A percentile compares a stretch with the other conserved stretches of the same genome.
Evolutionary conservation across 305 asterid genomes (phyloP).

Genomic region (Andrographis paniculata): DNA sequence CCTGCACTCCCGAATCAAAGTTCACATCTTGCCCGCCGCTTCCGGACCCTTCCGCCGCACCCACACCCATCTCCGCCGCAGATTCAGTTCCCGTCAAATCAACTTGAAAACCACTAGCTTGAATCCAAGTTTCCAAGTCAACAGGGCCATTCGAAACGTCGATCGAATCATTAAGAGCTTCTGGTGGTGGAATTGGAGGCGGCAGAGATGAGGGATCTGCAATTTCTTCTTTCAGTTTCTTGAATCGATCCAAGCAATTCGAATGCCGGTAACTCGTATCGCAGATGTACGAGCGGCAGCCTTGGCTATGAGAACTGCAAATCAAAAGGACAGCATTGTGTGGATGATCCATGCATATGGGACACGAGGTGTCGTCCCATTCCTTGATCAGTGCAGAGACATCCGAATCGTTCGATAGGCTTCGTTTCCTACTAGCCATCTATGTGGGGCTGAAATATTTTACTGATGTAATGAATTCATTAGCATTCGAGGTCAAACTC

Average conservation of each 20-base stretch:
- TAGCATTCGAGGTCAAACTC: slow-evolving; percentile 21
- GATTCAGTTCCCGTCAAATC: slow-evolving; percentile 14
- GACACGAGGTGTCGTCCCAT: slow-evolving; percentile 89
- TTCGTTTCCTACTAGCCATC: slow-evolving; percentile 97
- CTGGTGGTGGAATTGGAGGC: slow-evolving; percentile 26
- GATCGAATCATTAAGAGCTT: slow-evolving; percentile 25
- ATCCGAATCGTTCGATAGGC: slow-evolving; percentile 64
- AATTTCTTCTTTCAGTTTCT: slow-evolving; percentile 54
- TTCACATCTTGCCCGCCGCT: slow-evolving; percentile 15
- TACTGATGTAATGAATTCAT: slow-evolving; percentile 42
- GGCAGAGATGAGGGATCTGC: slow-evolving; percentile 28
- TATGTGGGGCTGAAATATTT: slow-evolving; percentile 57
- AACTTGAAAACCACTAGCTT: slow-evolving; percentile 16
- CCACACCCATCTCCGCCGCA: slow-evolving; percentile 10
- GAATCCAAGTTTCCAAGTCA: slow-evolving; percentile 21
- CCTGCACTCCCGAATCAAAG: slow-evolving; percentile 21
- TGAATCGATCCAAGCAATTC: slow-evolving; percentile 85
- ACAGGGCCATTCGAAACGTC: slow-evolving; percentile 24
- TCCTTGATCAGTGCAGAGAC: slow-evolving; percentile 57
- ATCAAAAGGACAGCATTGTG: slow-evolving; percentile 94
- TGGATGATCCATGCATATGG: slow-evolving; percentile 98
- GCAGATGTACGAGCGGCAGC: slow-evolving; percentile 85
- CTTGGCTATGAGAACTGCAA: slow-evolving; percentile 81
- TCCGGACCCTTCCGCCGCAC: slow-evolving; percentile 22
- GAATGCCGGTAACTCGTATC: slow-evolving; percentile 96